phyloP scores from a whole-genome alignment of 2,329 filamentous ascomycete genomes.

The Pseudogymnoascus sp. region DNA sequence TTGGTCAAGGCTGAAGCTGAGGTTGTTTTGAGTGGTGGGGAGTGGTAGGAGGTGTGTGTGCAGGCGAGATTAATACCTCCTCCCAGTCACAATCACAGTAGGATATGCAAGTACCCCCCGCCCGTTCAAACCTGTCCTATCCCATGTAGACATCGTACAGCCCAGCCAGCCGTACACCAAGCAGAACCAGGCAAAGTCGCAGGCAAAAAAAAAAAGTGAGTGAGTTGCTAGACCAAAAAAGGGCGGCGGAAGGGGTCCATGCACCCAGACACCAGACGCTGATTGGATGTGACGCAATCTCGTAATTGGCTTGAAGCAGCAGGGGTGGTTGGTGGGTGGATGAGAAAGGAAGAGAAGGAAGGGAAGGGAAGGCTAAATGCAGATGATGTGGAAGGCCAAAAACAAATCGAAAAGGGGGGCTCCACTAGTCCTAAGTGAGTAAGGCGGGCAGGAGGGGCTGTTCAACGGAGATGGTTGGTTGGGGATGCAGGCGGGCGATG shows the following conservation, averaged over 20 bases:
- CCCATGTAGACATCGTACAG: no score
- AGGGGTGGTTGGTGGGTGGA: not conserved
- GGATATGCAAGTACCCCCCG: not conserved
- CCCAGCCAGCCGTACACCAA: not conserved
- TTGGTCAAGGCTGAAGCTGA: not conserved
- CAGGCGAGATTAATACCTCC: not conserved
- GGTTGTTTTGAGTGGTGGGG: not conserved
- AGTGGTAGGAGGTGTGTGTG: not conserved
- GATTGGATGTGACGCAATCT: not conserved
- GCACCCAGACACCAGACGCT: not conserved
- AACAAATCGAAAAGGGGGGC: slow-evolving; percentile 5
- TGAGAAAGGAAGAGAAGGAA: not conserved
- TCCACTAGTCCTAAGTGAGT: not conserved
- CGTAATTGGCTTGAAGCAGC: not conserved
- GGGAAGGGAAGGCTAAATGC: not conserved
- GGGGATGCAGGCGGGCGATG: not conserved
- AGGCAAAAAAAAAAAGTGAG: no score
- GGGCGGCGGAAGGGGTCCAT: not conserved
- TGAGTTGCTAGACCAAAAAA: no score
- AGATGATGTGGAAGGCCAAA: not conserved
- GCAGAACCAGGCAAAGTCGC: not conserved
- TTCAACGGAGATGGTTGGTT: not conserved
- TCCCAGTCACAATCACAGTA: not conserved
- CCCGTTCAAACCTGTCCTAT: not conserved
- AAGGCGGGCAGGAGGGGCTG: not conserved